These are phyloP conservation scores for Neocucurbitaria cava DNA, from an alignment of 2,329 filamentous ascomycete species.

Conservation along the genomic window DNA sequence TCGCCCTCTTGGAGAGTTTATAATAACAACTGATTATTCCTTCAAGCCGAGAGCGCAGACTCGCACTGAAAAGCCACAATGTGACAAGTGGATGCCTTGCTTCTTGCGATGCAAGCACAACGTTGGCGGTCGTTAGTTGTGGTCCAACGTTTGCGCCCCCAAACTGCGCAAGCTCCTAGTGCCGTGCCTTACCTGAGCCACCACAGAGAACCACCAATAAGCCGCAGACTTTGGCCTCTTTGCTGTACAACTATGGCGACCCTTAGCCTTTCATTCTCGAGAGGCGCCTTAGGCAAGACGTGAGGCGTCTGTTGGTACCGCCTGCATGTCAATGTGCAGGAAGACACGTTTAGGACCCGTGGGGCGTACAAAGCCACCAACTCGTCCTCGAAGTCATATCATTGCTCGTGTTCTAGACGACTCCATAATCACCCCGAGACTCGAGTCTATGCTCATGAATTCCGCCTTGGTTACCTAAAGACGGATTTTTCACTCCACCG, in stretches of 20 bases:
- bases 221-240: constrained; percentile 5
- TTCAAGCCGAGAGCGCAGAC: constrained; percentile 2
- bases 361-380: constrained; percentile 5
- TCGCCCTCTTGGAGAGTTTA: not conserved
- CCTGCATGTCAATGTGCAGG: constrained; percentile 2
- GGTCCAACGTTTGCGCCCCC: not conserved
- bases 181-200: constrained; percentile 8
- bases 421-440: not conserved
- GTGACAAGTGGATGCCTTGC: constrained; percentile 11
- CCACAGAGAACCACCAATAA: not conserved
- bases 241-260: constrained; percentile 26
- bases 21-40: not conserved
- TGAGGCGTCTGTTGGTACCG: constrained; percentile 21
- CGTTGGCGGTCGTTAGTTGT: constrained; percentile 3
- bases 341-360: constrained; percentile 1
- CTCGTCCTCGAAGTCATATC: not conserved
- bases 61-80: constrained; percentile 16
- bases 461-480: constrained; percentile 1
- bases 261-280: constrained; percentile 13
- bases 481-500: not conserved
- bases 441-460: not conserved
- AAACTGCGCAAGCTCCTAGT: constrained; percentile 7
- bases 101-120: constrained; percentile 3
- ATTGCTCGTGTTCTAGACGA: not conserved
- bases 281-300: constrained; percentile 9